Evolutionary conservation across 805 yeast genomes (phyloP), one percentile per base, ranked within the genome.

Genomic region (Lachancea sp.): DNA sequence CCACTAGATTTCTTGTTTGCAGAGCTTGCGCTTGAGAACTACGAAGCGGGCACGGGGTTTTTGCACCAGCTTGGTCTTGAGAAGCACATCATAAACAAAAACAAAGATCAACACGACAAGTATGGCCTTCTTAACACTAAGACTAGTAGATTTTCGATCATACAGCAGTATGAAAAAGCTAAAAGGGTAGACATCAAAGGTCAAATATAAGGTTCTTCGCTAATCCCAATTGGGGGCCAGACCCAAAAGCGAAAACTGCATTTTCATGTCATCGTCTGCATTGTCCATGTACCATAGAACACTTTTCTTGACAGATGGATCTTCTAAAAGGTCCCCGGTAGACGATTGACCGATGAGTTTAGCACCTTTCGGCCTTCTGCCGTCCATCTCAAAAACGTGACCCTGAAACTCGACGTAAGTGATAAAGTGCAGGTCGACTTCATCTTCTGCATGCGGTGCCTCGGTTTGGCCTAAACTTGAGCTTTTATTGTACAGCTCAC

Each of bases 121-220:
- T 56, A 50, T 29, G 56, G 50, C 33, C 60, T 54, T 37, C 52
- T 67, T 37, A 68, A 65, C 43, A 54, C 68, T 9, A 57, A 44
- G 31, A 45, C 54, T 2, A 58, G 73, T 42, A 56, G 64, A 43
- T 12, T 63, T 0, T 54, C 55, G 0, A 60, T 78, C 3, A 58
- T 64, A 45, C 58, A 45, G 46, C 65, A 54, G 35, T 68, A 61
- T 48, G 61, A 59, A 45, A 61, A 50, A 35, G 65, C 71, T 49
- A 74, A 66, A 45, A 80, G 71, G 54, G 78, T 89, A 11, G 97
- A 89, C 56, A 88, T 90, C 46, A 89, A 89, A 67, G 97, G 97
- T 1, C 97, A 89, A 62, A 70, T 78, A 6, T 80, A 60, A 19
- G 22, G 13, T 8, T 12, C 15, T 19, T 32, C n/a, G 9, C 61